phyloP scores from a whole-genome alignment of 1,139 yeast species.

The Taphrina communis region DNA sequence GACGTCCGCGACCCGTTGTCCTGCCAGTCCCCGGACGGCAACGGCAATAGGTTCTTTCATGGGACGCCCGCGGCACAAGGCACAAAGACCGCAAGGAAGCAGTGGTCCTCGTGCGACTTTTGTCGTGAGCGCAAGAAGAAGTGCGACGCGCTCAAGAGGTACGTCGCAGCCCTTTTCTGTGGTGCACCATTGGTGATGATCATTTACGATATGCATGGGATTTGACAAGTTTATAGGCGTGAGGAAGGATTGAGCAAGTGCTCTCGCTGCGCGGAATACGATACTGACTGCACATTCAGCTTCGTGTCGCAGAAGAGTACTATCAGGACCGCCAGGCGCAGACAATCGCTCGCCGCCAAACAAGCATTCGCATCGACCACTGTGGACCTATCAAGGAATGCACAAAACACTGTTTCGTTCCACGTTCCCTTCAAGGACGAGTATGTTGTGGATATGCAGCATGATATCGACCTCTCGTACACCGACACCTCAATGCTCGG shows the following conservation, averaged over 20 bases:
- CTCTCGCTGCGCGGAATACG: conserved; percentile 22
- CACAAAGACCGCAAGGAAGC: conserved; percentile 28
- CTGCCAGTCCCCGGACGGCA: neutral
- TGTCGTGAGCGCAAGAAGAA: conserved; percentile 34
- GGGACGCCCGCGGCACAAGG: neutral
- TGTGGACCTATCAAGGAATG: neutral
- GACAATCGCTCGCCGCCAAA: conserved; percentile 29
- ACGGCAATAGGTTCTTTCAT: neutral
- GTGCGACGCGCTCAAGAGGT: conserved; percentile 14
- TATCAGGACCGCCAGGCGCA: conserved; percentile 7
- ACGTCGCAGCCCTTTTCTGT: neutral
- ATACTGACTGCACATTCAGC: conserved; percentile 28
- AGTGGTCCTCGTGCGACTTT: conserved; percentile 37
- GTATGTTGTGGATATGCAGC: neutral
- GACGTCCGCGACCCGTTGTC: neutral
- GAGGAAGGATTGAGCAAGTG: conserved; percentile 18
- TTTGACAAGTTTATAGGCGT: neutral
- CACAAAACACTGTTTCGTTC: neutral
- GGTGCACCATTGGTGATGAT: too few relatives aligned
- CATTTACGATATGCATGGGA: neutral
- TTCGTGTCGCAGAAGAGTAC: conserved; percentile 23
- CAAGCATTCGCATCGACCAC: neutral
- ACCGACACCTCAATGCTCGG: neutral
- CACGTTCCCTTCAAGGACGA: neutral
- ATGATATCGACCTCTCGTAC: neutral